Percentiles rank a stretch among this genome's conserved stretches.
Evolutionary conservation across 2,329 filamentous ascomycete species (phyloP).

Genomic region (Colletotrichum sp.): DNA sequence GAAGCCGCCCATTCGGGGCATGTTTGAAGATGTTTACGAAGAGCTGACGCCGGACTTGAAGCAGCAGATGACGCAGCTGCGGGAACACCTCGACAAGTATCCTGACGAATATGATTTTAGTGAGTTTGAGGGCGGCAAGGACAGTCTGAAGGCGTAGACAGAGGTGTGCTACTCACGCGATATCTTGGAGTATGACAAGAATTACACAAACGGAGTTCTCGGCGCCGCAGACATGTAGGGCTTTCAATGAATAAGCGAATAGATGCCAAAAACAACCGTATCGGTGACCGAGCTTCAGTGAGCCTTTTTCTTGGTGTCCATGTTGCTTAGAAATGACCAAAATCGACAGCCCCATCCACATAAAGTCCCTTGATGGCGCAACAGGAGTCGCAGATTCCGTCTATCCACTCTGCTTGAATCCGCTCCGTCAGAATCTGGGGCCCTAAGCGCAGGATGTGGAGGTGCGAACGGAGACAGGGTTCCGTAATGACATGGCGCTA

Average conservation of each 20-base stretch:
- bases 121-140: slow-evolving; percentile 76
- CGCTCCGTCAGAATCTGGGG: not conserved
- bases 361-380: slow-evolving; percentile 9
- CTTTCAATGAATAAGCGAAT: not conserved
- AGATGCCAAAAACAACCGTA: not conserved
- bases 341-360: not conserved
- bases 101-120: slow-evolving; percentile 89
- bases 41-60: slow-evolving; percentile 80
- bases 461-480: not conserved
- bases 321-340: slow-evolving; percentile 1
- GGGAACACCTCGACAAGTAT: slow-evolving; percentile 80
- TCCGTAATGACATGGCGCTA: slow-evolving; percentile 4
- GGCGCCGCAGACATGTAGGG: not conserved
- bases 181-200: not conserved
- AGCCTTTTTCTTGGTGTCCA: not conserved
- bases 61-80: slow-evolving; percentile 75
- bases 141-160: slow-evolving; percentile 56
- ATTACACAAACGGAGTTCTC: not conserved
- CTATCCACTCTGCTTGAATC: not conserved
- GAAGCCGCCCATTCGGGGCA: slow-evolving; percentile 72
- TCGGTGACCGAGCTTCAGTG: not conserved
- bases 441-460: not conserved
- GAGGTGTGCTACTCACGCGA: not conserved
- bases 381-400: not conserved
- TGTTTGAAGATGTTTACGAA: slow-evolving; percentile 93